Conservation (phyloP, 2,329 filamentous ascomycete species). For the Hypoxylon sp. region DNA sequence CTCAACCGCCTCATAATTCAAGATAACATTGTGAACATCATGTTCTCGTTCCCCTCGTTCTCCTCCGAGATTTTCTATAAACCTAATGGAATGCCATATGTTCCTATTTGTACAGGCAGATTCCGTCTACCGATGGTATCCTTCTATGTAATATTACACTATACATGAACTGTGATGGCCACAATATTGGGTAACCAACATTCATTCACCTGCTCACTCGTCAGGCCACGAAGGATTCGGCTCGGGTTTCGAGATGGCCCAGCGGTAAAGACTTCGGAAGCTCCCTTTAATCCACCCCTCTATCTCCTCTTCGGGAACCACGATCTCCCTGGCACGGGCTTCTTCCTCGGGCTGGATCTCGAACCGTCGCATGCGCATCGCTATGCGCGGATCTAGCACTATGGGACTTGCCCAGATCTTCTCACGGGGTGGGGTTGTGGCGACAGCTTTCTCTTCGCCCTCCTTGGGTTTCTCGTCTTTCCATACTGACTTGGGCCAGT, state of each 20-base stretch:
- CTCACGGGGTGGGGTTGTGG: constrained; percentile 58
- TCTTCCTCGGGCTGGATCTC: constrained; percentile 78
- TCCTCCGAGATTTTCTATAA: constrained; percentile 18
- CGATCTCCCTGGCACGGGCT: constrained; percentile 71
- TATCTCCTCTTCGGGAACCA: constrained; percentile 75
- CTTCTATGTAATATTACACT: constrained; percentile 31
- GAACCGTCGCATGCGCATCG: constrained; percentile 83
- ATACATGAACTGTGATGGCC: neutral
- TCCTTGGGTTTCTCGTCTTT: constrained; percentile 62
- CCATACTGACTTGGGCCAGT: constrained; percentile 87
- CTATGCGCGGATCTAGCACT: constrained; percentile 81
- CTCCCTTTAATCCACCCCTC: constrained; percentile 77
- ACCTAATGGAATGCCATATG: constrained; percentile 17
- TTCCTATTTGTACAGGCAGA: constrained; percentile 20
- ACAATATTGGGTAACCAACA: neutral
- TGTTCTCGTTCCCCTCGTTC: neutral
- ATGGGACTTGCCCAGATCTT: constrained; percentile 82
- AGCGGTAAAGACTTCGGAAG: constrained; percentile 66
- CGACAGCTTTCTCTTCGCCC: constrained; percentile 43
- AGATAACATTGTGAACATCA: constrained; percentile 6
- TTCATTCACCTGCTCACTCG: constrained; percentile 24
- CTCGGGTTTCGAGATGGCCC: constrained; percentile 60
- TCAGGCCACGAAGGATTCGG: constrained; percentile 52
- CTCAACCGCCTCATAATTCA: constrained; percentile 6
- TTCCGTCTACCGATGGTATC: constrained; percentile 16